Percentiles rank a stretch among this genome's conserved stretches.
Conservation (phyloP, 805 yeast genomes). For the Sugiyamaella valdiviana region DNA sequence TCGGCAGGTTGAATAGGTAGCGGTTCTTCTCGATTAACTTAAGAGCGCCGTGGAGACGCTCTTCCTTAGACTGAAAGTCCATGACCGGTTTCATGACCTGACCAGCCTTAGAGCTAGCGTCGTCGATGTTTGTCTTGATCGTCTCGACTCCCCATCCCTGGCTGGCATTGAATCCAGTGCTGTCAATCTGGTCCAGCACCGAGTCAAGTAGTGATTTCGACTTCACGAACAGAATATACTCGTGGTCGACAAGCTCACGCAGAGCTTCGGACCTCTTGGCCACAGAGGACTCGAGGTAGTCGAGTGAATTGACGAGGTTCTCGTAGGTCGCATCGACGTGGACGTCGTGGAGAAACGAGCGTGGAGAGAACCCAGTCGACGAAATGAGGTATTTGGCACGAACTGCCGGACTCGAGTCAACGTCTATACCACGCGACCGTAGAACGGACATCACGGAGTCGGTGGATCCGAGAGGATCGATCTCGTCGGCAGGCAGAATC, state of each 20-base stretch:
- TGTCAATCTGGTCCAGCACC: slow-evolving; percentile 48
- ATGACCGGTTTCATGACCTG: slow-evolving; percentile 54
- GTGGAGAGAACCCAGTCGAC: slow-evolving; percentile 53
- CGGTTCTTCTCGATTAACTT: slow-evolving; percentile 48
- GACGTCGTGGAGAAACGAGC: slow-evolving; percentile 47
- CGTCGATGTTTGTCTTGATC: slow-evolving; percentile 36
- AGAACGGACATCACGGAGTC: slow-evolving; percentile 41
- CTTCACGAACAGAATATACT: slow-evolving; percentile 58
- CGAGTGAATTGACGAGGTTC: slow-evolving; percentile 44
- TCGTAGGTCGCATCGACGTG: slow-evolving; percentile 51
- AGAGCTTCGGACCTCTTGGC: slow-evolving; percentile 45
- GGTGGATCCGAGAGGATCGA: slow-evolving; percentile 56
- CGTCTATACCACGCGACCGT: slow-evolving; percentile 36
- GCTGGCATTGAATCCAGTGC: slow-evolving; percentile 30
- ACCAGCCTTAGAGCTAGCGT: slow-evolving; percentile 49
- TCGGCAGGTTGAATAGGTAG: slow-evolving; percentile 53
- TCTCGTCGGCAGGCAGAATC: slow-evolving; percentile 29
- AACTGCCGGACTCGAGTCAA: slow-evolving; percentile 30
- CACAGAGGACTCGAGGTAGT: slow-evolving; percentile 44
- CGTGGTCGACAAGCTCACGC: slow-evolving; percentile 47
- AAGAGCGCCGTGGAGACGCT: slow-evolving; percentile 44
- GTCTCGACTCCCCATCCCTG: slow-evolving; percentile 32
- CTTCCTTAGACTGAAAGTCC: slow-evolving; percentile 43
- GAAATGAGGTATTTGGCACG: slow-evolving; percentile 47
- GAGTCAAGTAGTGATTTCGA: slow-evolving; percentile 59